Evolutionary conservation across 371 early-diverging fungal genomes (phyloP).

Genomic region (Circinella umbellata): DNA sequence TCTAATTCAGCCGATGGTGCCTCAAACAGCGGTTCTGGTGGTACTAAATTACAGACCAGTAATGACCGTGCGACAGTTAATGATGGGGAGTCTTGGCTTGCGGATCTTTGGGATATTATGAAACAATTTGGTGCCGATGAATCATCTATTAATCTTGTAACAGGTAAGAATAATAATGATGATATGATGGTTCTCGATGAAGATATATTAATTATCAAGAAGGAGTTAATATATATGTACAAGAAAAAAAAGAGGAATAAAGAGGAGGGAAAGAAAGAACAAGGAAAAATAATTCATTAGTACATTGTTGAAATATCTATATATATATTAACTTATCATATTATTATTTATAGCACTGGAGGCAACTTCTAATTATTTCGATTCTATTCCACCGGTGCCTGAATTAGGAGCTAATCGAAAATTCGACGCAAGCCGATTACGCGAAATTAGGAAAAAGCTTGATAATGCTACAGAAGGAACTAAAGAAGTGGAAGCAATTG

Average conservation of each 20-base stretch:
- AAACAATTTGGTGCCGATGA: constrained; percentile 29
- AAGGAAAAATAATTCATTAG: background rate
- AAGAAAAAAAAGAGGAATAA: background rate
- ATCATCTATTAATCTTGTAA: constrained; percentile 14
- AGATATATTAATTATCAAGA: no score
- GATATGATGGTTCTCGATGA: no score
- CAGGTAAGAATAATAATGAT: constrained; percentile 17
- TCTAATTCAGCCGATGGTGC: constrained; percentile 8
- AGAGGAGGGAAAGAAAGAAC: background rate
- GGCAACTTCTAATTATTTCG: constrained; percentile 50
- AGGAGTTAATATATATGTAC: no score
- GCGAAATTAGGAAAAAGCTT: constrained; percentile 88
- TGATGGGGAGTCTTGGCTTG: constrained; percentile 34
- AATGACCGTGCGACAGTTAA: constrained; percentile 22
- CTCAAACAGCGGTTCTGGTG: constrained; percentile 7
- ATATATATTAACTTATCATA: background rate
- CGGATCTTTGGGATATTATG: constrained; percentile 37
- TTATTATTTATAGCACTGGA: constrained; percentile 24
- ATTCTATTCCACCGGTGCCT: constrained; percentile 73
- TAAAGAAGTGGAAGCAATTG: constrained; percentile 68
- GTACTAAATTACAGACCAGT: constrained; percentile 12
- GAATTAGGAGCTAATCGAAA: constrained; percentile 69
- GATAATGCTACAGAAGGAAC: constrained; percentile 66
- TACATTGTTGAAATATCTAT: background rate
- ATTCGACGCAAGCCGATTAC: constrained; percentile 80